phyloP scores from a whole-genome alignment of 192 early-diverging fungal species.

The Tieghemiomyces parasiticus region DNA sequence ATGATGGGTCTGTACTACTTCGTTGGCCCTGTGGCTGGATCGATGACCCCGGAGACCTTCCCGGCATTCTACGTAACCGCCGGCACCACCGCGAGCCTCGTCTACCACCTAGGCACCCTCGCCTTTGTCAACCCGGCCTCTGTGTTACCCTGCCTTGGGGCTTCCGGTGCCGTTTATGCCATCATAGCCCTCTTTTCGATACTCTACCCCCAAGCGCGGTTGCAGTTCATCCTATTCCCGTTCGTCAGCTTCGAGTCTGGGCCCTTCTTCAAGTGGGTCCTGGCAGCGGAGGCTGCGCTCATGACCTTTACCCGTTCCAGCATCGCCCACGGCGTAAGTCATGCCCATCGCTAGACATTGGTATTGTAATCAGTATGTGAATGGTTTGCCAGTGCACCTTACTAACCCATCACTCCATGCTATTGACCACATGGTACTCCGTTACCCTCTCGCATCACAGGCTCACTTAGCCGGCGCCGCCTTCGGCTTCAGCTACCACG shows the following conservation, averaged over 20 bases:
- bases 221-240: slow-evolving; percentile 47
- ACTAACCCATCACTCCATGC: too few relatives aligned
- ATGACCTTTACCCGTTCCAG: background rate
- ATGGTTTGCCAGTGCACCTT: too few relatives aligned
- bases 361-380: background rate
- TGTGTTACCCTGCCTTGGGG: slow-evolving; percentile 58
- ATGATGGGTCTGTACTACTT: slow-evolving; percentile 63
- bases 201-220: slow-evolving; percentile 35
- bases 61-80: slow-evolving; percentile 65
- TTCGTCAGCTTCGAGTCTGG: slow-evolving; percentile 11
- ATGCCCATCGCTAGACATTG: background rate
- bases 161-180: slow-evolving; percentile 67
- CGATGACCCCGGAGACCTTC: slow-evolving; percentile 51
- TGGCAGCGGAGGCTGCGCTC: background rate
- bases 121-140: slow-evolving; percentile 21
- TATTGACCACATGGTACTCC: too few relatives aligned
- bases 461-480: background rate
- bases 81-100: slow-evolving; percentile 45
- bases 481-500: background rate
- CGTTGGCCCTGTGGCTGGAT: slow-evolving; percentile 29
- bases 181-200: slow-evolving; percentile 43
- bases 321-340: background rate
- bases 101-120: slow-evolving; percentile 42
- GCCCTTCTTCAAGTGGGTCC: background rate
- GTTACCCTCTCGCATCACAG: background rate